Percentiles rank a stretch among this genome's conserved stretches.
Evolutionary conservation across 1,139 yeast genomes (phyloP).

Genomic region (Yamadazyma conglobata): DNA sequence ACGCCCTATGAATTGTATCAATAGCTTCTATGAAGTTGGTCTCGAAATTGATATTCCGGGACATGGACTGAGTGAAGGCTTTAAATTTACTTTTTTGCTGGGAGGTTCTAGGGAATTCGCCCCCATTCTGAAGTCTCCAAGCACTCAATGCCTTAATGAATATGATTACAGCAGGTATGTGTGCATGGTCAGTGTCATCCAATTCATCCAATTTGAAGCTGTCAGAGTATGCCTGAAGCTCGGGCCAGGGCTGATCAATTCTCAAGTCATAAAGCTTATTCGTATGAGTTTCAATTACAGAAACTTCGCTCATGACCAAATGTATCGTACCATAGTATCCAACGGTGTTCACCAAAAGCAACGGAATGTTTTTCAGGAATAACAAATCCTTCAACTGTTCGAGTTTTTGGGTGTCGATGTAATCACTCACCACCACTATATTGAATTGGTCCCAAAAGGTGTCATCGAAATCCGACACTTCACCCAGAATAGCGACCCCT

Average conservation of each 20-base stretch:
- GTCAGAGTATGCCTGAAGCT: constrained; percentile 52
- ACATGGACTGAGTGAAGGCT: constrained; percentile 29
- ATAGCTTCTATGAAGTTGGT: constrained; percentile 74
- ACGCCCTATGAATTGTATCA: constrained; percentile 51
- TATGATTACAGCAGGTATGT: constrained; percentile 71
- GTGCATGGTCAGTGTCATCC: constrained; percentile 54
- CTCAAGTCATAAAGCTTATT: constrained; percentile 65
- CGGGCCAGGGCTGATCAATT: constrained; percentile 73
- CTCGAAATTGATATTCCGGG: constrained; percentile 39
- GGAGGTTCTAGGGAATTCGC: constrained; percentile 40
- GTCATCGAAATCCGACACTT: constrained; percentile 16
- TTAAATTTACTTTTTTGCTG: constrained; percentile 51
- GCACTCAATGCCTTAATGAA: constrained; percentile 52
- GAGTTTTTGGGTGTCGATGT: constrained; percentile 16
- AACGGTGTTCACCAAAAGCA: constrained; percentile 47
- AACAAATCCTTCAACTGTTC: constrained; percentile 31
- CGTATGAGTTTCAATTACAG: constrained; percentile 74
- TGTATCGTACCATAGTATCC: constrained; percentile 72
- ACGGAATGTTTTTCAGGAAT: constrained; percentile 48
- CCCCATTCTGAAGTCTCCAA: constrained; percentile 38
- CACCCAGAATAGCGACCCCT: constrained; percentile 29
- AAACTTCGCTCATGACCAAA: constrained; percentile 48
- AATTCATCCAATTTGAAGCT: constrained; percentile 46
- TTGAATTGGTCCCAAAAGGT: constrained; percentile 50
- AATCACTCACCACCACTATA: constrained; percentile 50